phyloP scores from a whole-genome alignment of 2,329 filamentous ascomycete genomes.

The Claviceps sp. region DNA sequence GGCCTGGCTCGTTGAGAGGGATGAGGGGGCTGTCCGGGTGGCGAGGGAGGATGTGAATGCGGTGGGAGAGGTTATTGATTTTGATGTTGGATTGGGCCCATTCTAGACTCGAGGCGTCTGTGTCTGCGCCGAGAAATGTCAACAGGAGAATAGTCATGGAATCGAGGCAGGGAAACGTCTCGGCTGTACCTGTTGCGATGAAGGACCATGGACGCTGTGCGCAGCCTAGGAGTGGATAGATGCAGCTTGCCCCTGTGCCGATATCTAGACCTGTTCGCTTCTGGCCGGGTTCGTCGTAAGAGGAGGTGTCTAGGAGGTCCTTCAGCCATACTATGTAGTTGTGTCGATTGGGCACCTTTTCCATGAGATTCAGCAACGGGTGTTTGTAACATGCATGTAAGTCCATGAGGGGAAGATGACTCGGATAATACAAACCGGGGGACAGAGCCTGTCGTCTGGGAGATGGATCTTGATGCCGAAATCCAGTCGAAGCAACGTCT shows the following conservation, averaged over 20 bases:
- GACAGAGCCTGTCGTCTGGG: conserved; percentile 69
- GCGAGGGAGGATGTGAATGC: conserved; percentile 51
- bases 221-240: conserved; percentile 78
- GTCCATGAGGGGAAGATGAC: conserved; percentile 7
- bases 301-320: conserved; percentile 59
- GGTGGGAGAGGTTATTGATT: conserved; percentile 47
- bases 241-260: conserved; percentile 80
- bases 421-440: conserved; percentile 43
- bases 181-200: conserved; percentile 41
- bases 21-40: conserved; percentile 42
- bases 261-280: conserved; percentile 63
- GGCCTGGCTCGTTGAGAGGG: conserved; percentile 40
- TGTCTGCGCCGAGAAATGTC: conserved; percentile 34
- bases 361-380: background rate
- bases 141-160: background rate
- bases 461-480: conserved; percentile 61
- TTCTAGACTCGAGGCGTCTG: conserved; percentile 56
- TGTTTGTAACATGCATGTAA: background rate
- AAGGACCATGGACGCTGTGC: conserved; percentile 61
- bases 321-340: conserved; percentile 91
- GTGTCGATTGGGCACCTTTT: conserved; percentile 50
- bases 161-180: background rate
- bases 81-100: conserved; percentile 55
- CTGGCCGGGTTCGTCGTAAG: conserved; percentile 33
- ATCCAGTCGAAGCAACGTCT: conserved; percentile 59